Evolutionary conservation across 1,139 yeast genomes (phyloP), one percentile per base, ranked within the genome.

Genomic region (Geotrichum candidum): DNA sequence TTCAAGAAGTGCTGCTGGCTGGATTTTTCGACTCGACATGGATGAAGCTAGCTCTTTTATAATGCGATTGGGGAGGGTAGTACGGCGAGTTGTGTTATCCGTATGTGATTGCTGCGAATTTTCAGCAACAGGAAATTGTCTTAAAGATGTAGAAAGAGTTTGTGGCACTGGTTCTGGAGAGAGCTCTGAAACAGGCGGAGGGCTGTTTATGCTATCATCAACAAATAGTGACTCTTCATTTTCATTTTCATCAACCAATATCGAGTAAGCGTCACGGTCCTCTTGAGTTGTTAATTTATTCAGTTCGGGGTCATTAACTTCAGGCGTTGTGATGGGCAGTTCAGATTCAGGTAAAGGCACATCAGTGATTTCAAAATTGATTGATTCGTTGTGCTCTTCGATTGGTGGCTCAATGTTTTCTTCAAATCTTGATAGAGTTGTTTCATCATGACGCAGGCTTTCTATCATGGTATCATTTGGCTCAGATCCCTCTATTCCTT

Each of bases 1-100:
- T 7, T 68, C 68, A 10, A 70, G 70, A n/a, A 72, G 58, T 3
- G 71, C 70, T 29, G 67, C 70, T 3, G 68, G 61, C 1, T 67
- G 63, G 9, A 71, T 53, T 15, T 59, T 46, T 13, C 63, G 65
- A 4, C 58, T 50, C 3, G 61, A 38, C 61, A 71, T 56, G 29
- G 68, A 63, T 45, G 65, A 65, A n/a, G 68, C 50, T 9, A 68
- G 54, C 55, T 70, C 72, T 38, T 64, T 67, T 27, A 71, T 62
- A 3, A 68, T 57, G 22, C 65, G 57, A 13, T 65, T 59, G 7
- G 74, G 72, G 7, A 69, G 52, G 2, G 71, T 69, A 15, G 70
- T 65, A 27, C 48, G 48, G 5, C 64, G 61, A 15, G 62, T 53
- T 38, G 57, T 58, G 2, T 51, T 41, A 18, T 38, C 53, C 22